These are phyloP conservation scores for Monosporascus ibericus DNA, from an alignment of 2,329 filamentous ascomycete genomes.

Conservation along the genomic window DNA sequence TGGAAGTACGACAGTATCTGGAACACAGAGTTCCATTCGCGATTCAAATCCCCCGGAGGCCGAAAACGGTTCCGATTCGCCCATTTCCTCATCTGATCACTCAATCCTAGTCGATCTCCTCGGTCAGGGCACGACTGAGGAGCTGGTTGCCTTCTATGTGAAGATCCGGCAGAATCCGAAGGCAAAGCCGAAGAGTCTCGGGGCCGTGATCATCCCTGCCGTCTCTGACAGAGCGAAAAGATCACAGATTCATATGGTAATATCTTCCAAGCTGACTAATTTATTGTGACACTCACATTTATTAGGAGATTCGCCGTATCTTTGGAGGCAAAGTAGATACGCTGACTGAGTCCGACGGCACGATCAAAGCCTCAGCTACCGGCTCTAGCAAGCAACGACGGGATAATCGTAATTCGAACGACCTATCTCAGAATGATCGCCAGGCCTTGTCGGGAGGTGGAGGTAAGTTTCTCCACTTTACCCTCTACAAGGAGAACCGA, in stretches of 20 bases:
- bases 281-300: slow-evolving; percentile 11
- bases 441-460: slow-evolving; percentile 25
- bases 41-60: slow-evolving; percentile 3
- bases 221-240: slow-evolving; percentile 22
- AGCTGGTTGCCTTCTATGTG: slow-evolving; percentile 16
- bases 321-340: slow-evolving; percentile 77
- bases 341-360: slow-evolving; percentile 49
- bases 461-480: slow-evolving; percentile 85
- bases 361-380: slow-evolving; percentile 53
- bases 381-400: slow-evolving; percentile 21
- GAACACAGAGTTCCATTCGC: not conserved
- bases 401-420: slow-evolving; percentile 18
- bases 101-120: slow-evolving; percentile 16
- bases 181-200: slow-evolving; percentile 9
- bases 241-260: slow-evolving; percentile 40
- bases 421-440: slow-evolving; percentile 14
- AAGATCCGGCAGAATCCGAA: slow-evolving; percentile 17
- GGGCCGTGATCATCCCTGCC: slow-evolving; percentile 18
- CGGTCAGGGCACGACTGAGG: slow-evolving; percentile 14
- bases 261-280: slow-evolving; percentile 1
- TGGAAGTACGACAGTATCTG: not conserved
- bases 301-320: slow-evolving; percentile 62
- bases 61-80: slow-evolving; percentile 2
- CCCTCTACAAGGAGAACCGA: slow-evolving; percentile 92
- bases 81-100: slow-evolving; percentile 14